Conservation (phyloP, 108 stramenopile genomes). For the Schizochytrium sp. region DNA sequence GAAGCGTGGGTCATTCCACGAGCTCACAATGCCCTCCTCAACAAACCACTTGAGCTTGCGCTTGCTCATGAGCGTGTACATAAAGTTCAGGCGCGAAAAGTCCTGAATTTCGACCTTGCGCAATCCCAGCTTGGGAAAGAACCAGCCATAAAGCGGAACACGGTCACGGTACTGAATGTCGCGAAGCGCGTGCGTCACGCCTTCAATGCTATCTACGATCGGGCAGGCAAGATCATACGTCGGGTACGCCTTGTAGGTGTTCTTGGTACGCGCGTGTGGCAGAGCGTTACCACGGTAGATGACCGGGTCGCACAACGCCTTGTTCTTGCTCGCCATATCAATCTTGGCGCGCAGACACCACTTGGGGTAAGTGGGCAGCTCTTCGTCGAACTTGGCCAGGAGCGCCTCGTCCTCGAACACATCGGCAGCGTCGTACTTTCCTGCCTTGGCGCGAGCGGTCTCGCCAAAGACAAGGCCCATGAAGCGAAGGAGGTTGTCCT, state of each 20-base stretch:
- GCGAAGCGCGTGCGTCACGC: slow-evolving; percentile 93
- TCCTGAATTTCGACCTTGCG: slow-evolving; percentile 83
- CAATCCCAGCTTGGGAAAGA: slow-evolving; percentile 68
- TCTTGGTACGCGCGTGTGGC: slow-evolving; percentile 91
- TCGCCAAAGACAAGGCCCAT: not conserved
- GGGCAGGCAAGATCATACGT: slow-evolving; percentile 99
- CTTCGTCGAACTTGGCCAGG: slow-evolving; percentile 65
- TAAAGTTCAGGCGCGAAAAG: slow-evolving; percentile 92
- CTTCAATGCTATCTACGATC: slow-evolving; percentile 95
- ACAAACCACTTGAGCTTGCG: slow-evolving; percentile 97
- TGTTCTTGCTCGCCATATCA: slow-evolving; percentile 86
- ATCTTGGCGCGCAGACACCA: slow-evolving; percentile 98
- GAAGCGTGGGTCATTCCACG: slow-evolving; percentile 97
- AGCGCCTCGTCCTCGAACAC: slow-evolving; percentile 63
- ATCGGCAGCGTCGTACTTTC: slow-evolving; percentile 53
- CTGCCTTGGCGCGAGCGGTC: slow-evolving; percentile 19
- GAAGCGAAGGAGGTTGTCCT: not conserved
- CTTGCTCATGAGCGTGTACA: slow-evolving; percentile 88
- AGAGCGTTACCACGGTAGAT: slow-evolving; percentile 81
- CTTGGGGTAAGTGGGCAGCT: slow-evolving; percentile 24
- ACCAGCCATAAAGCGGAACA: slow-evolving; percentile 89
- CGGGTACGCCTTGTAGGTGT: slow-evolving; percentile 93
- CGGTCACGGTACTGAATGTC: slow-evolving; percentile 97
- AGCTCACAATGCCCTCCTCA: slow-evolving; percentile 79
- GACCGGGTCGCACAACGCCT: slow-evolving; percentile 95